Evolutionary conservation across 257 asterid species (phyloP).

Genomic region (Penstemon newberryi): DNA sequence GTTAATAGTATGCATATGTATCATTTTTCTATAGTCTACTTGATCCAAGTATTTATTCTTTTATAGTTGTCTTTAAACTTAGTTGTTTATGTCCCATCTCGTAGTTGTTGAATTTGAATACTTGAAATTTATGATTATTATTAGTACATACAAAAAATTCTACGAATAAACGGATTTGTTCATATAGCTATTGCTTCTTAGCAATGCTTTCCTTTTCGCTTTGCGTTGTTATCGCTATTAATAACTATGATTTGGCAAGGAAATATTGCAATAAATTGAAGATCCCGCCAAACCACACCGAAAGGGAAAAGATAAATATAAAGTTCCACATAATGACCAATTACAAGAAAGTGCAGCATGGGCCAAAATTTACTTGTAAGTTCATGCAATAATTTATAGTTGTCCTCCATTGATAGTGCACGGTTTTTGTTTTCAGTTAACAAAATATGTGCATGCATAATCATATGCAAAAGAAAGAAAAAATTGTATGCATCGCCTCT

Average conservation of each 20-base stretch:
- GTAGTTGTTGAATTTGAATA: too few species aligned
- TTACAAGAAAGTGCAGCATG: conserved; percentile 10
- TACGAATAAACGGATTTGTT: too few species aligned
- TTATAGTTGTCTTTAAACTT: too few species aligned
- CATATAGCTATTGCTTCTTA: too few species aligned
- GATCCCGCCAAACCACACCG: conserved; percentile 8
- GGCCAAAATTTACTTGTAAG: conserved; percentile 1
- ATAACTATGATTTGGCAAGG: not conserved
- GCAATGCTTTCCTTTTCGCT: too few species aligned
- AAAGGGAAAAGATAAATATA: not conserved
- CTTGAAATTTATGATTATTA: too few species aligned
- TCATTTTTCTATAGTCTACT: too few species aligned
- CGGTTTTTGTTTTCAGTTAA: not conserved
- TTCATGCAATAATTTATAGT: conserved; percentile 2
- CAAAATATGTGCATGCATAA: not conserved
- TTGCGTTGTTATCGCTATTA: too few species aligned
- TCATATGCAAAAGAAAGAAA: not conserved
- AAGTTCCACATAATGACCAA: conserved; percentile 7
- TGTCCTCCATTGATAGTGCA: not conserved
- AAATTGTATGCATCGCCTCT: not conserved
- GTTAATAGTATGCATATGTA: too few species aligned
- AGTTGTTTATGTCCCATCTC: too few species aligned
- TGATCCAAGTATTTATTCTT: too few species aligned
- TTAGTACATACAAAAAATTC: too few species aligned
- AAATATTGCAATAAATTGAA: conserved; percentile 9